Base-by-base conservation (phyloP, 768 basidiomycete species). In the Mrakia frigida region DNA sequence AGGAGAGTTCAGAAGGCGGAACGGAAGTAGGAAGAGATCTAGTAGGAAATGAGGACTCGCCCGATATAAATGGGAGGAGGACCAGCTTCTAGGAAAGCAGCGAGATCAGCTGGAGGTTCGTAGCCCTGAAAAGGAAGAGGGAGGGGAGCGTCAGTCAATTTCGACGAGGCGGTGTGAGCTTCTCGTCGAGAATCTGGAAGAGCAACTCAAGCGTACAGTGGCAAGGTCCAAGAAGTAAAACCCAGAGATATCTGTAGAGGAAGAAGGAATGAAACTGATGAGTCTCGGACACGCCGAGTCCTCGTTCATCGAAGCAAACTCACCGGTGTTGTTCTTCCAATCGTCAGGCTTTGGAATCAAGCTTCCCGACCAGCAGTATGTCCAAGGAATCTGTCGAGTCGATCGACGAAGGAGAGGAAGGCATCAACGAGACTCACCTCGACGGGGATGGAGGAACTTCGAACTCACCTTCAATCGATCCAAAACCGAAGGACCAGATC, bases 221-320 rank as follows among this genome's bases (percentile, higher is more conserved):
- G 31, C 87, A 35, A 87, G 82, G 78, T 88, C 87, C 6, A 89
- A 83, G 81, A 89, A 90, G 80, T 89, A 89, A 79, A 89, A 90
- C 3, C 89, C 89, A 11, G 87, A 86, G n/a, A 89, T 84, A 80
- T 90, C 89, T 88, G 33, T 37, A 9, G 13, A 50, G 46, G 46
- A 50, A 50, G 46, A 11, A 21, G 60, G n/a, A 6, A 31, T 5
- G 13, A 37, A 21, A 7, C 16, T 14, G 11, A n/a, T 31, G 23
- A 35, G 21, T 31, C 31, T 35, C 33, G 31, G 31, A 7, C n/a
- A 14, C 31, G 31, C 25, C 16, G 31, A 3, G 23, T 9, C 28
- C 13, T 28, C 28, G 9, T 31, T 35, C 18, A 50, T 14, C 46
- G 46, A 50, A 14, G 2, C 14, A 21, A 21, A 33, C 63, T 31